These are phyloP conservation scores for Diaporthe sp. DNA, from an alignment of 2,329 filamentous ascomycete species.

Conservation along the genomic window DNA sequence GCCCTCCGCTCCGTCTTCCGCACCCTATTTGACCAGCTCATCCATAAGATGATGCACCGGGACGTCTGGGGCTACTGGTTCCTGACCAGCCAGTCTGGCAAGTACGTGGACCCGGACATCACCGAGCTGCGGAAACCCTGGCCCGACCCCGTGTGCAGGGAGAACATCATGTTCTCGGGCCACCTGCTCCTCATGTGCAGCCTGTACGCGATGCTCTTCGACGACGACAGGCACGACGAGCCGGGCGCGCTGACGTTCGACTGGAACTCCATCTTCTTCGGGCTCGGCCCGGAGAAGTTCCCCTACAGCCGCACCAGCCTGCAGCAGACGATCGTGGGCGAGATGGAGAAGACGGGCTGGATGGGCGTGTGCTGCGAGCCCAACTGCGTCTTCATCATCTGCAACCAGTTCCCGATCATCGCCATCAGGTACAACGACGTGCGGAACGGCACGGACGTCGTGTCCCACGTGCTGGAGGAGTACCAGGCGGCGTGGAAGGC, in stretches of 20 bases:
- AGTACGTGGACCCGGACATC: slow-evolving; percentile 51
- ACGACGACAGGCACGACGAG: slow-evolving; percentile 55
- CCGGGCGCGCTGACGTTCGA: slow-evolving; percentile 50
- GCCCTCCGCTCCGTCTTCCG: slow-evolving; percentile 52
- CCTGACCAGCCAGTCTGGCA: slow-evolving; percentile 52
- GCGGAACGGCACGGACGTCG: slow-evolving; percentile 49
- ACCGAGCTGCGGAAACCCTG: slow-evolving; percentile 56
- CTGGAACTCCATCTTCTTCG: slow-evolving; percentile 56
- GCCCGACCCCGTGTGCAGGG: slow-evolving; percentile 55
- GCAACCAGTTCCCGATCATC: slow-evolving; percentile 60
- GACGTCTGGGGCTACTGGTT: slow-evolving; percentile 61
- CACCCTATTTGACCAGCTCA: slow-evolving; percentile 50
- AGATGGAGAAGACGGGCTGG: slow-evolving; percentile 55
- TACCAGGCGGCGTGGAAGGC: slow-evolving; percentile 53
- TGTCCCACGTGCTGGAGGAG: slow-evolving; percentile 51
- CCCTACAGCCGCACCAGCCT: slow-evolving; percentile 49
- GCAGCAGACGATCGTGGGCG: slow-evolving; percentile 52
- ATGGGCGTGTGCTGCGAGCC: slow-evolving; percentile 59
- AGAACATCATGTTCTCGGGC: slow-evolving; percentile 55
- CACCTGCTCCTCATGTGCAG: slow-evolving; percentile 31
- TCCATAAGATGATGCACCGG: slow-evolving; percentile 57
- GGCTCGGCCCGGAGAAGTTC: slow-evolving; percentile 53
- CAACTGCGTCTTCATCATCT: slow-evolving; percentile 55
- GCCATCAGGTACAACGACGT: slow-evolving; percentile 54
- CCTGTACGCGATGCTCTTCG: slow-evolving; percentile 54